Evolutionary conservation across 495 filamentous ascomycete species (phyloP).

Genomic region (Letharia columbiana): DNA sequence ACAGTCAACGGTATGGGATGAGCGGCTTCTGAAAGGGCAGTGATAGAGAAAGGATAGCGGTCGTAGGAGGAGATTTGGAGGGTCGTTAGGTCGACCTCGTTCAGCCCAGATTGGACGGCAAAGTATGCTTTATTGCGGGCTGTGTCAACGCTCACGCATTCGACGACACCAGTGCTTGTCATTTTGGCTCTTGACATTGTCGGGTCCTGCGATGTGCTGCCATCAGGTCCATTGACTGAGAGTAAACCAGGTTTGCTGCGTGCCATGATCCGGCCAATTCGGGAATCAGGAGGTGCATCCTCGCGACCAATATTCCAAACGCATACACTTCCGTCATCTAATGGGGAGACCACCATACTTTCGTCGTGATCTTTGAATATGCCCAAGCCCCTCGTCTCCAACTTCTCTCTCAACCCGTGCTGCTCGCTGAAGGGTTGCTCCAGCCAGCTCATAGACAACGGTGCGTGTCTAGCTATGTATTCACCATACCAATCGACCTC

Average conservation of each 20-base stretch:
- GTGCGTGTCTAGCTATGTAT: constrained; percentile 74
- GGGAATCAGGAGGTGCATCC: constrained; percentile 33
- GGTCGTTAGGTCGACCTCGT: constrained; percentile 77
- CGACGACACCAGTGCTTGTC: constrained; percentile 37
- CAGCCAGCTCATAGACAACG: constrained; percentile 66
- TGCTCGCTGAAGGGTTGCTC: constrained; percentile 44
- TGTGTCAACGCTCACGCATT: constrained; percentile 77
- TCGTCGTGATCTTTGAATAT: constrained; percentile 41
- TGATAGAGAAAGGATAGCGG: constrained; percentile 74
- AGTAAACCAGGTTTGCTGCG: constrained; percentile 58
- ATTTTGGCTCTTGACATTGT: constrained; percentile 7
- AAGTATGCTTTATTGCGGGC: constrained; percentile 62
- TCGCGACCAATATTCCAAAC: constrained; percentile 73
- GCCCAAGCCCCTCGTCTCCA: constrained; percentile 58
- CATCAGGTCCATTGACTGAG: constrained; percentile 39
- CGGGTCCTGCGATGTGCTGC: constrained; percentile 8
- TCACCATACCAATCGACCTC: constrained; percentile 76
- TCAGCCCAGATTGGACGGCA: constrained; percentile 64
- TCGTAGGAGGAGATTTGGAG: constrained; percentile 62
- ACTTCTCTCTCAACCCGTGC: constrained; percentile 28
- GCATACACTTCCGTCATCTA: constrained; percentile 79
- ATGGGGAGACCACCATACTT: constrained; percentile 61
- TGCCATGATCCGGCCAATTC: constrained; percentile 56
- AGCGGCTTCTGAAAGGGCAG: constrained; percentile 68
- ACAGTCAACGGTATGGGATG: constrained; percentile 71